Conservation (phyloP, 129 eudicot species). For the Pittosporum tobira region DNA sequence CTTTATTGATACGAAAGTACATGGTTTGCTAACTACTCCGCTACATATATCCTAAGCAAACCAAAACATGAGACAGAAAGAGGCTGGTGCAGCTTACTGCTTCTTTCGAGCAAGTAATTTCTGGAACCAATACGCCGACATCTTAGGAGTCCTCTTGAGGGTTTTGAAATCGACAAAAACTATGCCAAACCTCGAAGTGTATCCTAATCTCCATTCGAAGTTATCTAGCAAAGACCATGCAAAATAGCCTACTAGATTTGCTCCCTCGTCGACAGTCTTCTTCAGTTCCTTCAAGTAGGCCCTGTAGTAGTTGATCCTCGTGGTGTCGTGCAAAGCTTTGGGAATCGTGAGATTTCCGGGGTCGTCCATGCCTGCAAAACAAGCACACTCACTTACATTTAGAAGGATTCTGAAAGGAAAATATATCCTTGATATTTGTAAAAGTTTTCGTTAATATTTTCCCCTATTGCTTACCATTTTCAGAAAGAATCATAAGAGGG, state of each 20-base stretch:
- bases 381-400: too few species aligned
- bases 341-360: slow-evolving; percentile 74
- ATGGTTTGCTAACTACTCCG: too few species aligned
- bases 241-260: slow-evolving; percentile 80
- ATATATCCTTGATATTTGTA: too few species aligned
- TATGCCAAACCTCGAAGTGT: slow-evolving; percentile 85
- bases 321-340: slow-evolving; percentile 48
- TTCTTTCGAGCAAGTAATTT: slow-evolving; percentile 31
- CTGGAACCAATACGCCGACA: slow-evolving; percentile 92
- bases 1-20: neutral
- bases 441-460: too few species aligned
- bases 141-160: slow-evolving; percentile 81
- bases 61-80: neutral
- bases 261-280: slow-evolving; percentile 67
- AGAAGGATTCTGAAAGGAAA: too few species aligned
- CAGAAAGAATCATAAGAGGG: slow-evolving; percentile 68
- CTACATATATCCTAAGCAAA: neutral
- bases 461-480: slow-evolving; percentile 87
- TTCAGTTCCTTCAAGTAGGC: slow-evolving; percentile 51
- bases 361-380: slow-evolving; percentile 77
- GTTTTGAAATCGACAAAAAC: slow-evolving; percentile 73
- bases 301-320: slow-evolving; percentile 66
- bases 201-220: slow-evolving; percentile 92
- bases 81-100: slow-evolving; percentile 10
- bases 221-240: slow-evolving; percentile 92